Evolutionary conservation across 2,329 filamentous ascomycete species (phyloP), one percentile per base, ranked within the genome.

Genomic region (Fusarium newnesense): DNA sequence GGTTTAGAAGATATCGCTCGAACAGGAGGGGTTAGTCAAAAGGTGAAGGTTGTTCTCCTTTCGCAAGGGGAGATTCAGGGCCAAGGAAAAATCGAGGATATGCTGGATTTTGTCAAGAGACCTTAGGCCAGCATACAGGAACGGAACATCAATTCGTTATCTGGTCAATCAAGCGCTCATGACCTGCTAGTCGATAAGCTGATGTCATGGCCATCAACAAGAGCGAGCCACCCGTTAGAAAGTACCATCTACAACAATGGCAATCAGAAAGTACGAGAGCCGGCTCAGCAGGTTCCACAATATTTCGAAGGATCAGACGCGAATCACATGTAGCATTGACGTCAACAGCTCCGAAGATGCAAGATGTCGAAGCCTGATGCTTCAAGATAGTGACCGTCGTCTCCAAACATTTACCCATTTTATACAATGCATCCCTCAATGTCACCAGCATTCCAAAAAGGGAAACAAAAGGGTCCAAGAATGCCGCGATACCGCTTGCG

Each of bases 1-100:
- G 15, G n/a, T 1, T 18, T 39, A 1, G 13, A n/a, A 15, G 36
- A 13, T 7, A 12, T 26, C 15, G 19, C 26, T 5, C 7, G 15
- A 18, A 7, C 5, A 8, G 4, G 0, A 40, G 26, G 7, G 5
- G 10, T 15, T 9, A 37, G 36, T 2, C 26, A 1, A 12, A 7
- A 4, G 6, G 15, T 40, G 10, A 54, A 9, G 4, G 26, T 18
- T 0, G 16, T 30, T 6, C 26, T 43, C 10, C 21, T 56, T 42
- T 42, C 52, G 15, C 15, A 5, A 2, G 52, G 52, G 8, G 26
- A 13, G 37, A 30, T 56, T 24, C 52, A 11, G 26, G 11, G 26
- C 2, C 16, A 30, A 16, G 21, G 36, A 32, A 9, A 6, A 24
- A 32, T 56, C 3, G 26, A 30, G 5, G 36, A 56, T 15, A 19